These are phyloP conservation scores for Scheffersomyces stambukii DNA, from an alignment of 1,139 yeast species.

Conservation along the genomic window DNA sequence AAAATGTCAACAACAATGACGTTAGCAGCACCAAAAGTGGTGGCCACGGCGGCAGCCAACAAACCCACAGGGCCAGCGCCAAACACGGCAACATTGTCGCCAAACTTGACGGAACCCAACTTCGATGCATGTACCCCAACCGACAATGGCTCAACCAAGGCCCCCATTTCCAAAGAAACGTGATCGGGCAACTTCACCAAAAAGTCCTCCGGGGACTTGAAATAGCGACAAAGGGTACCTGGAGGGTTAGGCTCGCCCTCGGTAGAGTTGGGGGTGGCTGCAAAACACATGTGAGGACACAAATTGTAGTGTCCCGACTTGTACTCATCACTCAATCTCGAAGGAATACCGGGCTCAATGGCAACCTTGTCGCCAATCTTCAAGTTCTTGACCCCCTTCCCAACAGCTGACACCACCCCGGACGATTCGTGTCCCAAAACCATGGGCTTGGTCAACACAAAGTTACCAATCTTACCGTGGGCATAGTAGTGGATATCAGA, in stretches of 20 bases:
- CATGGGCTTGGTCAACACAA: conserved; percentile 60
- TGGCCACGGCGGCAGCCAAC: conserved; percentile 72
- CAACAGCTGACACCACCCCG: conserved; percentile 67
- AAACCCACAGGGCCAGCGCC: conserved; percentile 97
- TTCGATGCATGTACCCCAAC: conserved; percentile 85
- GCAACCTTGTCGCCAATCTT: conserved; percentile 81
- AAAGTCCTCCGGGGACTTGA: conserved; percentile 77
- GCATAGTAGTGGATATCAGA: conserved; percentile 82
- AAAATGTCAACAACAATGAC: conserved; percentile 64
- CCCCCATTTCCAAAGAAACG: conserved; percentile 81
- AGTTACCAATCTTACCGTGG: conserved; percentile 75
- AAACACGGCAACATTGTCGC: conserved; percentile 72
- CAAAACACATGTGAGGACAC: conserved; percentile 81
- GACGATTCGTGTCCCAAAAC: conserved; percentile 77
- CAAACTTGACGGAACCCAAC: conserved; percentile 62
- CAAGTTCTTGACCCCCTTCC: conserved; percentile 53
- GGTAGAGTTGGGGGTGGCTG: conserved; percentile 66
- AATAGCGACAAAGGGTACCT: conserved; percentile 75
- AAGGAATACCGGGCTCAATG: conserved; percentile 70
- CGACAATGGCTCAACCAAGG: conserved; percentile 81
- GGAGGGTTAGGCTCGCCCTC: conserved; percentile 43
- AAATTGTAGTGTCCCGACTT: conserved; percentile 73
- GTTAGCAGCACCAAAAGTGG: conserved; percentile 75
- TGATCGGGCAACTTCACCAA: conserved; percentile 74
- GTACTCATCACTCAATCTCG: conserved; percentile 69